These are phyloP conservation scores for Phytophthora pseudosyringae DNA, from an alignment of 352 stramenopile genomes.

Conservation along the genomic window DNA sequence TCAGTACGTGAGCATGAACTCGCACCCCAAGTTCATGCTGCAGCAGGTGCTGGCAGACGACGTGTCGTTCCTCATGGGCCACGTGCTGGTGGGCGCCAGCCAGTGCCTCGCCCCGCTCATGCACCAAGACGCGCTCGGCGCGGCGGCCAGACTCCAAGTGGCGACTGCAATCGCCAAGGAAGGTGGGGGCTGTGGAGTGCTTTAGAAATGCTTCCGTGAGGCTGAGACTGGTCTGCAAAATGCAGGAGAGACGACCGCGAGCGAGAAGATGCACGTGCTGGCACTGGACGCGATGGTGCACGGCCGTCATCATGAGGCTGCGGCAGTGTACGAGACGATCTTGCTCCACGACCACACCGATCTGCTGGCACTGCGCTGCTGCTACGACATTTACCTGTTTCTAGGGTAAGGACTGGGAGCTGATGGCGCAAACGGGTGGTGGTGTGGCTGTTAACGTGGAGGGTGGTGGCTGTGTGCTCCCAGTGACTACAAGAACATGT, in stretches of 20 bases:
- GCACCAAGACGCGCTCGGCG: constrained; percentile 73
- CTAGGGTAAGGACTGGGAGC: constrained; percentile 63
- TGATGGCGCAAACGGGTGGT: not conserved
- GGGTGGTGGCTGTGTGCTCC: constrained; percentile 6
- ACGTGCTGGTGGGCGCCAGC: constrained; percentile 81
- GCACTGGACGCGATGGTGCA: constrained; percentile 75
- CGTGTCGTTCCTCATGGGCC: constrained; percentile 79
- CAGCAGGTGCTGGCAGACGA: constrained; percentile 71
- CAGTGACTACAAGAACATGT: constrained; percentile 81
- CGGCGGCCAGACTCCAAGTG: constrained; percentile 35
- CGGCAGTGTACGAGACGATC: constrained; percentile 83
- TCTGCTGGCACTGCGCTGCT: constrained; percentile 78
- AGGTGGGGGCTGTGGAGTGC: constrained; percentile 25
- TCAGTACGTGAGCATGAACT: constrained; percentile 84
- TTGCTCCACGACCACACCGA: constrained; percentile 70
- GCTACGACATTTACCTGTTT: constrained; percentile 78
- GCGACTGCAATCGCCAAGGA: constrained; percentile 45
- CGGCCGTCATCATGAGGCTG: constrained; percentile 71
- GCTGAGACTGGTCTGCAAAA: constrained; percentile 9
- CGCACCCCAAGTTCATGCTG: constrained; percentile 77
- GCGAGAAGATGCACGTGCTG: constrained; percentile 77
- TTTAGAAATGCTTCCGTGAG: constrained; percentile 10
- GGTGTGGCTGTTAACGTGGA: constrained; percentile 6
- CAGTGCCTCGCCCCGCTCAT: constrained; percentile 70
- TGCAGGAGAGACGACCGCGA: constrained; percentile 34